phyloP scores from a whole-genome alignment of 495 filamentous ascomycete species.

The Daldinia grandis region DNA sequence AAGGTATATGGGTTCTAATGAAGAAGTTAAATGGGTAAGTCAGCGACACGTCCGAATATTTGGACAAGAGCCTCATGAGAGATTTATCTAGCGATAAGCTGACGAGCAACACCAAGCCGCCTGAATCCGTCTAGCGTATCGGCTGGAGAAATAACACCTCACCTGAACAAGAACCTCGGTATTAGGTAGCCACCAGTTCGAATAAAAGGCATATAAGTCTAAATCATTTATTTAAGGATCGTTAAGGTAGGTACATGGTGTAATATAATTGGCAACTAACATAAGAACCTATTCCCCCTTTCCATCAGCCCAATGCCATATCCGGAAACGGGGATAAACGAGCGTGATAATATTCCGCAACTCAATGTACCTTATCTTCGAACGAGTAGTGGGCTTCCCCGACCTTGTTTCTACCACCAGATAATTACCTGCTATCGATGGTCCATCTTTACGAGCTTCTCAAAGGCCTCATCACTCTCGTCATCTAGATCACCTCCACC shows the following conservation, averaged over 20 bases:
- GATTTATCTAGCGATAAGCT: conserved; percentile 44
- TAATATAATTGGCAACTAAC: not conserved
- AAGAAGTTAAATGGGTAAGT: conserved; percentile 57
- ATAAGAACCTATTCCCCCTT: no score
- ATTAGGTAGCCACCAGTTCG: no score
- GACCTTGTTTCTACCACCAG: not conserved
- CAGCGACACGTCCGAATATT: not conserved
- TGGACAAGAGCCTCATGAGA: not conserved
- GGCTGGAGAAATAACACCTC: not conserved
- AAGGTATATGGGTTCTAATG: conserved; percentile 56
- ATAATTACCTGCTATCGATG: no score
- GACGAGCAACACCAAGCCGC: conserved; percentile 51
- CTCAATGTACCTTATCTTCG: not conserved
- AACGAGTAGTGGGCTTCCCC: not conserved
- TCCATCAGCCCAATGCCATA: not conserved
- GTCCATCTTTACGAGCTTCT: conserved; percentile 23
- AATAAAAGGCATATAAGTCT: not conserved
- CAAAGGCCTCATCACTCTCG: conserved; percentile 24
- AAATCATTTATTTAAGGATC: not conserved
- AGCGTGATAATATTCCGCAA: not conserved
- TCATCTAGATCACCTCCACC: conserved; percentile 18
- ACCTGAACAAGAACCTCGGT: not conserved
- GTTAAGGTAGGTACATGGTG: not conserved
- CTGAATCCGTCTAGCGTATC: conserved; percentile 34
- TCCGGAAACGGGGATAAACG: not conserved